These are phyloP conservation scores for Ambrosia trifida DNA, from an alignment of 129 eudicot genomes.

Conservation along the genomic window DNA sequence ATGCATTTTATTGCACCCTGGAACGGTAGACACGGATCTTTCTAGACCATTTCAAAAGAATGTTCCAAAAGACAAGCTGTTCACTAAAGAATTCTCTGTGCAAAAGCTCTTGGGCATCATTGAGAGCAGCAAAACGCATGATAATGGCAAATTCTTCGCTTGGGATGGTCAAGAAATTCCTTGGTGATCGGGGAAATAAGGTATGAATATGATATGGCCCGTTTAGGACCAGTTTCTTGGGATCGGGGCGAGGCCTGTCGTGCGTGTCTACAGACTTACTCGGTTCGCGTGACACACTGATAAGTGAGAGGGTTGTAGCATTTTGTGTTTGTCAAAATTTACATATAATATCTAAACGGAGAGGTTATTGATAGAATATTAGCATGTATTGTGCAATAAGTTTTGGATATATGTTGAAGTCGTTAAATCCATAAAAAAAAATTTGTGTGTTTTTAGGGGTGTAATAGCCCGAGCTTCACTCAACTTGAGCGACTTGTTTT, in stretches of 20 bases:
- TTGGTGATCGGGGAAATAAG: constrained; percentile 52
- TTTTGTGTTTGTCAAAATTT: not conserved
- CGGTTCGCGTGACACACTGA: not conserved
- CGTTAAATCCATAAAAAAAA: not conserved
- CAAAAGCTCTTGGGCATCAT: constrained; percentile 68
- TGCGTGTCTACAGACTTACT: not conserved
- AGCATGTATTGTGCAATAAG: constrained; percentile 2
- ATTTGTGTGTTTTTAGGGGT: not conserved
- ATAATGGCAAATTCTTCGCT: constrained; percentile 94
- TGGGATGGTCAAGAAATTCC: constrained; percentile 98
- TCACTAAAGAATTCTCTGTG: constrained; percentile 84
- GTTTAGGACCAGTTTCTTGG: not conserved
- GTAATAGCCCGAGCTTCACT: not conserved
- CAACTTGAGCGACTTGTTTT: not conserved
- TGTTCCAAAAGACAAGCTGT: constrained; percentile 82
- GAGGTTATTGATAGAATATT: not conserved
- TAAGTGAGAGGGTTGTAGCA: not conserved
- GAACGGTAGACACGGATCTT: constrained; percentile 93
- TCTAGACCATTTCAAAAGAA: constrained; percentile 89
- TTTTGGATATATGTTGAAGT: not conserved
- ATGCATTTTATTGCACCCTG: constrained; percentile 87
- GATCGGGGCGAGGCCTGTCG: too few relatives aligned
- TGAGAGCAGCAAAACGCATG: constrained; percentile 55
- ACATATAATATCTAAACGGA: not conserved
- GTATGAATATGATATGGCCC: constrained; percentile 1